Evolutionary conservation across 2,329 filamentous ascomycete species (phyloP).

Genomic region (Zalaria obscura): DNA sequence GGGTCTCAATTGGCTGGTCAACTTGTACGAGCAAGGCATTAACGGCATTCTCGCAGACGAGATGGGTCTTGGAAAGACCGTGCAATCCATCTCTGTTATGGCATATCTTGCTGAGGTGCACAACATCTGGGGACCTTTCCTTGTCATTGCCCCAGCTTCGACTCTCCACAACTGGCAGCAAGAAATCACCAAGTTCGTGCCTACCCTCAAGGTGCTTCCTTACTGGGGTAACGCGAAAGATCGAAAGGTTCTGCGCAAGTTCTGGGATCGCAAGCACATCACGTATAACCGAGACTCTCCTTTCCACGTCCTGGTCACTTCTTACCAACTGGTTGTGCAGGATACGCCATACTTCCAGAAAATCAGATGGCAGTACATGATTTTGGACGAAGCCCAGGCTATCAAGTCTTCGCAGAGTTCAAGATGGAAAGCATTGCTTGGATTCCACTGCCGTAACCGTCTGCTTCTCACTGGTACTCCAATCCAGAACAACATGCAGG

Average conservation of each 20-base stretch:
- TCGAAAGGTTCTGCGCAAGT: constrained; percentile 90
- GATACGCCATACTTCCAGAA: constrained; percentile 98
- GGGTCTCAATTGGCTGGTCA: constrained; percentile 98
- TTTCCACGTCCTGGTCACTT: constrained; percentile 93
- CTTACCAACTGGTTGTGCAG: constrained; percentile 91
- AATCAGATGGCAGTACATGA: constrained; percentile 99
- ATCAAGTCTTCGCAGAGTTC: constrained; percentile 98
- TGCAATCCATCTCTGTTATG: constrained; percentile 99
- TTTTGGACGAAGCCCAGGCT: constrained; percentile 93
- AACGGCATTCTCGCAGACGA: constrained; percentile 97
- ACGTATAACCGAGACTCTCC: constrained; percentile 87
- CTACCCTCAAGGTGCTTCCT: constrained; percentile 83
- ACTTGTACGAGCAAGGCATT: constrained; percentile 98
- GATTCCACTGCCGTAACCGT: constrained; percentile 90
- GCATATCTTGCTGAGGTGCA: constrained; percentile 94
- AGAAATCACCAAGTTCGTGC: constrained; percentile 90
- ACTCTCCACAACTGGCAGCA: constrained; percentile 99
- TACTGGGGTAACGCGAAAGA: constrained; percentile 96
- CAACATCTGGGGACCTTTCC: constrained; percentile 94
- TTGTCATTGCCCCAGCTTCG: constrained; percentile 90
- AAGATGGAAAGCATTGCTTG: constrained; percentile 87
- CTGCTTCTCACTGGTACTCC: constrained; percentile 89
- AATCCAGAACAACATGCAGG: constrained; percentile 99
- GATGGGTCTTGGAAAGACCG: constrained; percentile 98
- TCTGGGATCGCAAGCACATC: constrained; percentile 96